Evolutionary conservation across 2,329 filamentous ascomycete genomes (phyloP).

Genomic region (Neobulgaria alba): DNA sequence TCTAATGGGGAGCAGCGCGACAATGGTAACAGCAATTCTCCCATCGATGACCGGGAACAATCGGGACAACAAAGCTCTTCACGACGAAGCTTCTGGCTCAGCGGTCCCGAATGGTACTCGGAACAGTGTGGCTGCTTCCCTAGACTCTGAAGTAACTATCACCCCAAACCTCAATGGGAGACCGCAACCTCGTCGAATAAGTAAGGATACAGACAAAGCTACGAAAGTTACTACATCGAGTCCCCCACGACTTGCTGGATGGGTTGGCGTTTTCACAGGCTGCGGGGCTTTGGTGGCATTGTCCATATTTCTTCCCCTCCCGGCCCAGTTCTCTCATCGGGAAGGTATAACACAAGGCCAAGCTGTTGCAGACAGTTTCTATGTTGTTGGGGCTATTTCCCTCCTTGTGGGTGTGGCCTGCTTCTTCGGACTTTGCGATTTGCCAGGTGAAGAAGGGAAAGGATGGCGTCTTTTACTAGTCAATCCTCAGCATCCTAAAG

Average conservation of each 20-base stretch:
- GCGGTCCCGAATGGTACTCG: slow-evolving; percentile 32
- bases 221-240: slow-evolving; percentile 33
- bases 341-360: slow-evolving; percentile 63
- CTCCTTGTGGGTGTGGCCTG: slow-evolving; percentile 66
- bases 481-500: slow-evolving; percentile 6
- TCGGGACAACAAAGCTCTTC: slow-evolving; percentile 20
- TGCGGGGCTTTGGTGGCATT: slow-evolving; percentile 84
- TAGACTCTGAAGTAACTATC: slow-evolving; percentile 68
- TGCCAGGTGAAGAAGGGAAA: slow-evolving; percentile 70
- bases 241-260: slow-evolving; percentile 63
- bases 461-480: slow-evolving; percentile 54
- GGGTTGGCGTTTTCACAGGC: slow-evolving; percentile 88
- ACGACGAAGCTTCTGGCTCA: slow-evolving; percentile 6
- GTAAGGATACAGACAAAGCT: slow-evolving; percentile 9
- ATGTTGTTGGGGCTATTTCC: slow-evolving; percentile 69
- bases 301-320: slow-evolving; percentile 74
- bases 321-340: slow-evolving; percentile 64
- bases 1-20: slow-evolving; percentile 44
- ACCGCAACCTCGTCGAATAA: slow-evolving; percentile 2
- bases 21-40: slow-evolving; percentile 94
- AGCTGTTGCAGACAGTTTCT: slow-evolving; percentile 78
- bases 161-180: slow-evolving; percentile 46
- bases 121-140: slow-evolving; percentile 55
- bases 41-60: slow-evolving; percentile 55
- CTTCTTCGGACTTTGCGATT: slow-evolving; percentile 62